phyloP scores from a whole-genome alignment of 345 rosid species.

The Eucalyptus guilfoylei region DNA sequence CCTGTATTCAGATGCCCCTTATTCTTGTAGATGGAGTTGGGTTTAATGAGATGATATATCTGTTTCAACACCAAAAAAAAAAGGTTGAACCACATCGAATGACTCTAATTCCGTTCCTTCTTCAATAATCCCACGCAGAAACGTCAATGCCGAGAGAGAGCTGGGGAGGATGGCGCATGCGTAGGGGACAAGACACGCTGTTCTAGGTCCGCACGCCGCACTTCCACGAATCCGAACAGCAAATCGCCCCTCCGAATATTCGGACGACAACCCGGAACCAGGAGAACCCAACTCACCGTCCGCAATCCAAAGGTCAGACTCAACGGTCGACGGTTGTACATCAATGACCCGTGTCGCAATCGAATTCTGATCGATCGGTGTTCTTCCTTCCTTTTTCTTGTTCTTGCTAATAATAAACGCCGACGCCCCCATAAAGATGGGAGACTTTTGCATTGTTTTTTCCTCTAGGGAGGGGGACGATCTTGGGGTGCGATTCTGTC shows the following conservation, averaged over 20 bases:
- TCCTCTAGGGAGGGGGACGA: background rate
- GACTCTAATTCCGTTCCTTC: background rate
- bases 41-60: too few relatives aligned
- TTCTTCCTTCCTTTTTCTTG: background rate
- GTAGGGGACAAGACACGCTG: background rate
- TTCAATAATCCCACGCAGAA: fast-evolving
- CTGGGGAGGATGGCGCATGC: background rate
- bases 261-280: background rate
- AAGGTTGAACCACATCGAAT: background rate
- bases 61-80: background rate
- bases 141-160: background rate
- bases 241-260: background rate
- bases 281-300: background rate
- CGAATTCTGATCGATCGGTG: background rate
- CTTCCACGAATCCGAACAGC: background rate
- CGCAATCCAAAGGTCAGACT: background rate
- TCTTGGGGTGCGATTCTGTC: background rate
- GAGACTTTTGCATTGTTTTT: background rate
- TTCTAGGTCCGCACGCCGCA: background rate
- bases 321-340: background rate
- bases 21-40: background rate
- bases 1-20: background rate
- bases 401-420: background rate
- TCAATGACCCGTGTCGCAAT: background rate
- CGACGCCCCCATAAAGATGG: background rate